Base-by-base conservation (phyloP, 2,329 filamentous ascomycete species). In the Mycocentrospora acerina region DNA sequence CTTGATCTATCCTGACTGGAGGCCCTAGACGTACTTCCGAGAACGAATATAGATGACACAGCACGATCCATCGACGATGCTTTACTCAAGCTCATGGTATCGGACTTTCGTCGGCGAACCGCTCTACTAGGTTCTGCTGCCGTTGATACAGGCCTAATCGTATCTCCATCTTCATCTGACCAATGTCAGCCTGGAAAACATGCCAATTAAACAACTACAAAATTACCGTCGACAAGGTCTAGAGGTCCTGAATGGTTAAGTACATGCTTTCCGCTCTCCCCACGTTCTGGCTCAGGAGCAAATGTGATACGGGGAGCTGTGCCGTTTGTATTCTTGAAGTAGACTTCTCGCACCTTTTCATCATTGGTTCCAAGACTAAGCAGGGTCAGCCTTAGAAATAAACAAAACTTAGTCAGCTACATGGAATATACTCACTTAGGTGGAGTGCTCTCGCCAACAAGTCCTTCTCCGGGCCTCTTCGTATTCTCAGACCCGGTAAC, bases 21-120 rank as follows among this genome's bases (percentile, higher is more conserved):
- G 13, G n/a, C 27, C 25, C 33, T 40, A 1, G 44, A 22, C n/a
- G 42, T 44, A 3, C 18, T 22, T 11, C 67, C 64, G 11, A 72
- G 53, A 7, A 72, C 66, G 38, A 73, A 73, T 26, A 71, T 59
- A 7, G 69, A 71, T 1, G 69, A 66, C 4, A 65, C 65, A 6
- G 63, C 61, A 15, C 61, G 58, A 14, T 71, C 69, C 24, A 72
- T 51, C 2, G 70, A 71, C 2, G 55, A 59, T 7, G 65, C 56
- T 24, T 62, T 57, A 8, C 55, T 46, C 4, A 71, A 29, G 22
- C 39, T 51, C 4, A 32, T 26, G 5, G 38, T 44, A 8, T 51
- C 40, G 3, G 42, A 45, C 13, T 32, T 35, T 1, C 36, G 42
- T 24, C 45, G 45, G 24, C 44, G 41, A 5, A 44, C 13, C 3